Evolutionary conservation across 2,329 filamentous ascomycete species (phyloP), one percentile per base, ranked within the genome.

Genomic region (Aspergillus thermomutatus): DNA sequence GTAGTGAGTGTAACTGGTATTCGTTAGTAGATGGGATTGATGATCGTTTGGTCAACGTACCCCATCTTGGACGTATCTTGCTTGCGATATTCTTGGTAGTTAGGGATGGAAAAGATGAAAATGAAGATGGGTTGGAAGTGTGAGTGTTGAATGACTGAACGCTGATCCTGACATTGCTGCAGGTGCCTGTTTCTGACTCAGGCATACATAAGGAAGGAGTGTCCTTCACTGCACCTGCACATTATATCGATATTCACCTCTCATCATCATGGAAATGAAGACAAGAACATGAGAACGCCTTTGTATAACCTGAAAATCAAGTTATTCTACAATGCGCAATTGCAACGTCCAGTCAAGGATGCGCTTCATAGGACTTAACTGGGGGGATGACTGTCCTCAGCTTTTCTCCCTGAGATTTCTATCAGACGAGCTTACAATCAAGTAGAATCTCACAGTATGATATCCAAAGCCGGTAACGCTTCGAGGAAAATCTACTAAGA

Each of bases 1-100:
- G 54, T 62, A 60, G 40, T 66, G 63, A 0, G 60, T 63, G 55
- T 66, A 61, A 1, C 60, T 64, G n/a, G 3, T 17, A 21, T 8
- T 21, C 25, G 43, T 46, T 26, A 46, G 43, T 23, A 17, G 11
- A 23, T 23, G 11, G 5, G 8, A 8, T 11, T 1, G 10, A 26
- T 17, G 19, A 17, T 6, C 8, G 21, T 46, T 11, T 23, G 11
- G 14, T 17, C 14, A 25, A 25, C 43, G 11, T 23, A 46, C 43
- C 43, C 43, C 43, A 46, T 46, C 21, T 46, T 46, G 3, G 43
- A 46, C 25, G 10, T 14, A 26, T 17, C 31, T 37, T 6, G 2
- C 5, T 6, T 17, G 31, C 1, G 14, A 6, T 34, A 31, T 17
- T 4, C 11, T 34, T 34, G 0, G 31, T 17, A 17, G 5, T 17